Base-by-base conservation (phyloP, 108 stramenopile genomes). In the Skeletonema potamos region DNA sequence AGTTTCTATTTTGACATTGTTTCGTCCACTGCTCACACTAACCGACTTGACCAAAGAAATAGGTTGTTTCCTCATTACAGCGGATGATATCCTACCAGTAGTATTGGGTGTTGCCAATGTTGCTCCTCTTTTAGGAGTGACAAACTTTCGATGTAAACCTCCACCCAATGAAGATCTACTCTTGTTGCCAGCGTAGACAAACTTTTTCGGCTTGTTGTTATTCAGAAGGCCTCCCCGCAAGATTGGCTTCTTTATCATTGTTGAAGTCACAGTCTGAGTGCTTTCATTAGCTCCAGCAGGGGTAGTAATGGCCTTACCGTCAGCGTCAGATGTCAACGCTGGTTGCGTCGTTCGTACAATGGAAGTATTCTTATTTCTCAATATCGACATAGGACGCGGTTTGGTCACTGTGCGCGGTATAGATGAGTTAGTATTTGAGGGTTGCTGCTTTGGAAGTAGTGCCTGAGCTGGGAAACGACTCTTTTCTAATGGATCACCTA, bases 401-500 rank as follows among this genome's bases (percentile, higher is more conserved):
- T 51, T 51, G 22, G 48, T 51, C 8, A 51, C 48, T 22, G 48
- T 51, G 48, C 48, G 48, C 1, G 48, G 18, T 22, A 51, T 22
- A 20, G 13, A 2, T 20, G 44, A 17, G 18, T 51, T 51, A 6
- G 6, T 17, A 51, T 51, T 51, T 22, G 48, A 0, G 2, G 6
- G 18, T 51, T 51, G 48, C n/a, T 24, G 48, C 1, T 51, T 20
- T 22, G 18, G 48, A 51, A 20, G 48, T 6, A 51, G 48, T n/a
- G 48, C 20, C 48, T 51, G 20, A 0, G 48, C 8, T 51, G 22
- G 48, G 4, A 62, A 64, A 48, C 72, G 70, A 3, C 41, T 68
- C 62, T 57, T 72, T 22, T 80, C 79, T 17, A 80, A 39, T 44
- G 72, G 79, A 64, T 80, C 79, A 4, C 79, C 79, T 13, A 80